Conservation (phyloP, 2,329 filamentous ascomycete genomes). For the Sclerotinia nivalis region DNA sequence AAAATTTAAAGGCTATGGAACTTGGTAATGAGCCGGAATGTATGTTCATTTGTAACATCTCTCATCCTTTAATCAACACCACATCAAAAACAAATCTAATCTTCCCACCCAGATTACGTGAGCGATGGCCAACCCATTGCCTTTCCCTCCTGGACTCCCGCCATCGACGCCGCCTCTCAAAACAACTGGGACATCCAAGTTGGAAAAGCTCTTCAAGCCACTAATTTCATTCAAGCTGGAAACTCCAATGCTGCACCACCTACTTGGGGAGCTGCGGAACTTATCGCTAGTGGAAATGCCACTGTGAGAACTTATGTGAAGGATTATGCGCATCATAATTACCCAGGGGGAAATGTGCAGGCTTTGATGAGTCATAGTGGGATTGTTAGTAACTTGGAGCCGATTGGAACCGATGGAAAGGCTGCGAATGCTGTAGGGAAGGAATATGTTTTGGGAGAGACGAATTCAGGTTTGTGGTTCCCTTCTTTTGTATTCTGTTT, state of each 20-base stretch:
- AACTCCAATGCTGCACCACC: constrained; percentile 36
- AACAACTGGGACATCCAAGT: constrained; percentile 35
- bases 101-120: constrained; percentile 39
- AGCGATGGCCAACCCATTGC: constrained; percentile 39
- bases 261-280: constrained; percentile 37
- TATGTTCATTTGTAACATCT: constrained; percentile 38
- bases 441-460: constrained; percentile 39
- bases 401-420: constrained; percentile 32
- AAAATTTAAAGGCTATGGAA: constrained; percentile 55
- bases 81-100: constrained; percentile 7
- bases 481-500: neutral
- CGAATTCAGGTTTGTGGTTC: constrained; percentile 44
- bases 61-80: neutral
- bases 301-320: constrained; percentile 34
- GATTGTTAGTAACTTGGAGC: constrained; percentile 33
- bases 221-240: constrained; percentile 37
- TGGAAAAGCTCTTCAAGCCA: constrained; percentile 29
- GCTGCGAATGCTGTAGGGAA: constrained; percentile 32
- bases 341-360: constrained; percentile 45
- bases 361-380: constrained; percentile 36
- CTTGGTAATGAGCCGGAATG: constrained; percentile 60
- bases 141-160: constrained; percentile 33
- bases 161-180: constrained; percentile 35
- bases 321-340: constrained; percentile 39
- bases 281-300: constrained; percentile 34